Evolutionary conservation across 805 yeast species (phyloP).

Genomic region (Kodamaea kakaduensis): DNA sequence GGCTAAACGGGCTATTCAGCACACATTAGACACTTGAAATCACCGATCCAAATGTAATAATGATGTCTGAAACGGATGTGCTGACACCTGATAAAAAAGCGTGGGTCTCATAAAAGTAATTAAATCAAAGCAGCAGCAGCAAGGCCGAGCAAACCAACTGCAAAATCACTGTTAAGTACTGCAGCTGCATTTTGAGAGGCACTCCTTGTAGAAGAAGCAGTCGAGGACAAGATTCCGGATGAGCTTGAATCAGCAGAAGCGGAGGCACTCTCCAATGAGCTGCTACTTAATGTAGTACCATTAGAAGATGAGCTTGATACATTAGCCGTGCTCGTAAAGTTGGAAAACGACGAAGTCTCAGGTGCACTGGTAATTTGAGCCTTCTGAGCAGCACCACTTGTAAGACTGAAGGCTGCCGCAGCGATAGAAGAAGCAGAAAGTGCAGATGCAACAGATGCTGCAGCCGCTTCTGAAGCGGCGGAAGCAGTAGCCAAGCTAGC

Average conservation of each 20-base stretch:
- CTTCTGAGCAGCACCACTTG: conserved; percentile 2
- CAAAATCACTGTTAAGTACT: conserved; percentile 16
- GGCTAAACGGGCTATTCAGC: too few relatives aligned
- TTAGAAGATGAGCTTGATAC: conserved; percentile 18
- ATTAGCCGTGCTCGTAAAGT: conserved; percentile 23
- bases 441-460: conserved; percentile 11
- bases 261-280: conserved; percentile 5
- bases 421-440: conserved; percentile 2
- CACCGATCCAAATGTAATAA: too few relatives aligned
- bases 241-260: conserved; percentile 23
- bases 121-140: conserved; percentile 35
- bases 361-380: conserved; percentile 1
- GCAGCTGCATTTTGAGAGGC: conserved; percentile 28
- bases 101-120: conserved; percentile 7
- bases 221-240: too few relatives aligned
- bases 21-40: too few relatives aligned
- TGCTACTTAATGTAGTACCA: conserved; percentile 13
- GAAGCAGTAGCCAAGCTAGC: conserved; percentile 22
- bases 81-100: background rate
- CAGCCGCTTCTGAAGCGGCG: conserved; percentile 21
- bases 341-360: conserved; percentile 38
- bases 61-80: conserved; percentile 3
- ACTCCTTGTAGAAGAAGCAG: conserved; percentile 24
- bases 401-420: conserved; percentile 6
- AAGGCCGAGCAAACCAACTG: conserved; percentile 25